These are phyloP conservation scores for Trypanosoma melophagium DNA, from an alignment of 208 protist genomes.

Conservation along the genomic window DNA sequence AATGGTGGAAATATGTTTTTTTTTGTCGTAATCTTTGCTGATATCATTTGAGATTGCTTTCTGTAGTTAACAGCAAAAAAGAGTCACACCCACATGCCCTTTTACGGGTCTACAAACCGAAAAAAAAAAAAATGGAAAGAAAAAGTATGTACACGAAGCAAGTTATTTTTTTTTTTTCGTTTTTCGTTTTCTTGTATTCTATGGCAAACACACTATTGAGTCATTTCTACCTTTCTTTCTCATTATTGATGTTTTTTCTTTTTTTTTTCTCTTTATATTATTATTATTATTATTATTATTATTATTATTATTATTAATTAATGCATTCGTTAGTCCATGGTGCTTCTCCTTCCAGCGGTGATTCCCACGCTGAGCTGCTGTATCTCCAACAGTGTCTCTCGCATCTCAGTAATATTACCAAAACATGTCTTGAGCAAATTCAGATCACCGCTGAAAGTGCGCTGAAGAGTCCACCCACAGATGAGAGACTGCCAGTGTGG, in stretches of 20 bases:
- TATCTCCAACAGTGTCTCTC: slow-evolving; percentile 8
- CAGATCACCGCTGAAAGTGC: not conserved
- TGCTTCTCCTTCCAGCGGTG: not conserved
- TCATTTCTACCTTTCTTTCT: not conserved
- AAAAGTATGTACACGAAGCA: not conserved
- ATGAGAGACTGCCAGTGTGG: not conserved
- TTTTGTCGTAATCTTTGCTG: not conserved
- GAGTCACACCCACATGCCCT: too few species aligned
- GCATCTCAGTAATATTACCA: slow-evolving; percentile 7
- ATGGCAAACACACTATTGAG: not conserved
- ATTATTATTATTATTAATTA: not conserved
- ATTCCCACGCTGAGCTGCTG: not conserved
- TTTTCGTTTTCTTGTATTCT: not conserved
- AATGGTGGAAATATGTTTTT: not conserved
- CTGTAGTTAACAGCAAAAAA: too few species aligned
- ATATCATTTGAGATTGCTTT: too few species aligned
- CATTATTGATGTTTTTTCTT: not conserved
- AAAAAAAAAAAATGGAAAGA: too few species aligned
- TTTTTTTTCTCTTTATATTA: not conserved
- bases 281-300: not conserved
- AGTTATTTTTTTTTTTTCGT: not conserved
- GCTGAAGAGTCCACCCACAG: not conserved
- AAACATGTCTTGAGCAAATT: slow-evolving; percentile 18
- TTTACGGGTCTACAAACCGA: too few species aligned
- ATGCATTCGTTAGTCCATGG: not conserved